phyloP scores from a whole-genome alignment of 768 basidiomycete species.

The Grammothele lineata region DNA sequence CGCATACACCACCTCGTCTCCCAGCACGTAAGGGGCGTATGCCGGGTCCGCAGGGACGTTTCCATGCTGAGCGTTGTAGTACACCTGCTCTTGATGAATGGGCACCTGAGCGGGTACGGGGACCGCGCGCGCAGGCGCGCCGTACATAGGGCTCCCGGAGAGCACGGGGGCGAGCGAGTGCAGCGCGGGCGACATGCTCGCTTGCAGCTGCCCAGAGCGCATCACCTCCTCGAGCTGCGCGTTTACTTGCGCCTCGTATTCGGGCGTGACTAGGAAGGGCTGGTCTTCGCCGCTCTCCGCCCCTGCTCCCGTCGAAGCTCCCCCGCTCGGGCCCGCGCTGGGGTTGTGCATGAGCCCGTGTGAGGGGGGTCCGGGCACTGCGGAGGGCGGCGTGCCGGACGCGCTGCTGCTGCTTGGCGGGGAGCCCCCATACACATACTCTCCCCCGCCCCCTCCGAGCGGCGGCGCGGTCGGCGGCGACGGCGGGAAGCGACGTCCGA shows the following conservation, averaged over 20 bases:
- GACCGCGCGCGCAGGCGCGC: too few relatives aligned
- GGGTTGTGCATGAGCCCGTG: too few relatives aligned
- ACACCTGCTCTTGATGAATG: too few relatives aligned
- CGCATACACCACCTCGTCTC: too few relatives aligned
- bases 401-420: slow-evolving; percentile 13
- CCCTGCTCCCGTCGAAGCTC: neutral
- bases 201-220: slow-evolving; percentile 24
- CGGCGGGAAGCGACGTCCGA: neutral
- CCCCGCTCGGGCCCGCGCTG: too few relatives aligned
- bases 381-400: slow-evolving; percentile 9
- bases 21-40: too few relatives aligned
- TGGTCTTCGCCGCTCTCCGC: slow-evolving; percentile 19
- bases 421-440: too few relatives aligned
- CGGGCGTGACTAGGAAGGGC: slow-evolving; percentile 26
- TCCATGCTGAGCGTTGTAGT: too few relatives aligned
- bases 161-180: too few relatives aligned
- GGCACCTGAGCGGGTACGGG: too few relatives aligned
- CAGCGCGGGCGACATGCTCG: slow-evolving; percentile 21
- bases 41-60: too few relatives aligned
- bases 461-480: neutral
- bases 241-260: slow-evolving; percentile 24
- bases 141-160: too few relatives aligned
- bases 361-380: slow-evolving; percentile 2
- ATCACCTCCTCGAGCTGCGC: slow-evolving; percentile 23
- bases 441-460: slow-evolving; percentile 2